Evolutionary conservation across 768 basidiomycete genomes (phyloP).

Genomic region (Leccinellum luteum): DNA sequence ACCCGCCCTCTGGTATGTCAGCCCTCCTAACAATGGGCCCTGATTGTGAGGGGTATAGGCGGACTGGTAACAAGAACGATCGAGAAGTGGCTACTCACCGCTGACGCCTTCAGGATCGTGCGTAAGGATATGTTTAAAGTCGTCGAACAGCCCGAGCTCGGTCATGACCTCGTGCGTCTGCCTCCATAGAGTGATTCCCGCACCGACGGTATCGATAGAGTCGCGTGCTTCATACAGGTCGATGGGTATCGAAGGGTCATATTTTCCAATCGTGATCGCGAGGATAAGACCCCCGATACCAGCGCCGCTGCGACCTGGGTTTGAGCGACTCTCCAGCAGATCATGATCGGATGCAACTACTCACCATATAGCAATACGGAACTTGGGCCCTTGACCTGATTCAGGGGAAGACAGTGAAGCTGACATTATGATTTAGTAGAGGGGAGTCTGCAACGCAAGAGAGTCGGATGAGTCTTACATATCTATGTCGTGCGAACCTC

Average conservation of each 20-base stretch:
- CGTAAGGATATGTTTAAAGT: constrained; percentile 20
- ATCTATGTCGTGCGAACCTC: not conserved
- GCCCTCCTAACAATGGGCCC: constrained; percentile 10
- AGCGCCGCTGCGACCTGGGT: constrained; percentile 28
- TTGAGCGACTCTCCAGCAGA: not conserved
- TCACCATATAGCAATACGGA: constrained; percentile 14
- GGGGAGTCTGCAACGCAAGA: not conserved
- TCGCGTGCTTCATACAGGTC: constrained; percentile 48
- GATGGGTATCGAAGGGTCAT: constrained; percentile 33
- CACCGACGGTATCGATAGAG: constrained; percentile 39
- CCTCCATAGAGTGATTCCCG: constrained; percentile 45
- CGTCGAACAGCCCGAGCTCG: constrained; percentile 41
- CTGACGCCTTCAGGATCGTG: constrained; percentile 6
- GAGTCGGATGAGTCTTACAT: not conserved
- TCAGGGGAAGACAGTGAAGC: not conserved
- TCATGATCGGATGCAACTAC: not conserved
- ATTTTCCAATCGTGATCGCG: constrained; percentile 37
- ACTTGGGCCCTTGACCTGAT: not conserved
- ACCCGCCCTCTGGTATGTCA: constrained; percentile 33
- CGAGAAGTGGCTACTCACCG: constrained; percentile 5
- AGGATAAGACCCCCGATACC: constrained; percentile 46
- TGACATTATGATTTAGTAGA: not conserved
- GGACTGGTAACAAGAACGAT: not conserved
- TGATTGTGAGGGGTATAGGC: constrained; percentile 25
- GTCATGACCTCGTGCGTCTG: constrained; percentile 46